These are phyloP conservation scores for Cercis canadensis DNA, from an alignment of 306 rosid genomes.

Conservation along the genomic window DNA sequence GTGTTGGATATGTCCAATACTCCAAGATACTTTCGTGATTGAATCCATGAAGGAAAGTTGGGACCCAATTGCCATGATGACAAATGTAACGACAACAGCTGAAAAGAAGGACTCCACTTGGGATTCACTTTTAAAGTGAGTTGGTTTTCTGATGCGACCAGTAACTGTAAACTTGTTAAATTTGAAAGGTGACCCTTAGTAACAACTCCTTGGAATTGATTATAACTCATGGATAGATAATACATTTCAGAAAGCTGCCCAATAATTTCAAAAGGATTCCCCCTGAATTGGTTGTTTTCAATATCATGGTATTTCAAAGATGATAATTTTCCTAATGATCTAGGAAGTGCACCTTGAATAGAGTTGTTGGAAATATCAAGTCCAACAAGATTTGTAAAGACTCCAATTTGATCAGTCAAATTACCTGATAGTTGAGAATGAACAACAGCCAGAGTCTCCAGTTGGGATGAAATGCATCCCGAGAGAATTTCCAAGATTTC, in stretches of 20 bases:
- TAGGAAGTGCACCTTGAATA: background rate
- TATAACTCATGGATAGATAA: background rate
- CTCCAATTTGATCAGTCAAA: conserved; percentile 21
- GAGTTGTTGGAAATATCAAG: background rate
- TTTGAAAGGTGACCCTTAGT: conserved; percentile 28
- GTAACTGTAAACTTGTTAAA: background rate
- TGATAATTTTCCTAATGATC: background rate
- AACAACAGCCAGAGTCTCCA: accelerated
- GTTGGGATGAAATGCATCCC: background rate
- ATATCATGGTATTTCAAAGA: background rate
- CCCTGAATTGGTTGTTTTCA: background rate
- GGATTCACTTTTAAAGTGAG: background rate
- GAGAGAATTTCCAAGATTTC: conserved; percentile 16
- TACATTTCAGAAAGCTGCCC: background rate
- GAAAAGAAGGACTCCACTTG: conserved; percentile 30
- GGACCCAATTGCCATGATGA: conserved; percentile 23
- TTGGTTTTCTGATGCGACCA: background rate
- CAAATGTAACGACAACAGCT: accelerated
- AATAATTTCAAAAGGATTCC: background rate
- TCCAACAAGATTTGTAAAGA: background rate
- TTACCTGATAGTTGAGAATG: background rate
- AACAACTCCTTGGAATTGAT: background rate
- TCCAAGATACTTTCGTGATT: background rate
- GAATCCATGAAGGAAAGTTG: conserved; percentile 36
- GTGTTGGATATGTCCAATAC: conserved; percentile 23